Evolutionary conservation across 495 filamentous ascomycete genomes (phyloP).

Genomic region (Jackrogersella multiformis): DNA sequence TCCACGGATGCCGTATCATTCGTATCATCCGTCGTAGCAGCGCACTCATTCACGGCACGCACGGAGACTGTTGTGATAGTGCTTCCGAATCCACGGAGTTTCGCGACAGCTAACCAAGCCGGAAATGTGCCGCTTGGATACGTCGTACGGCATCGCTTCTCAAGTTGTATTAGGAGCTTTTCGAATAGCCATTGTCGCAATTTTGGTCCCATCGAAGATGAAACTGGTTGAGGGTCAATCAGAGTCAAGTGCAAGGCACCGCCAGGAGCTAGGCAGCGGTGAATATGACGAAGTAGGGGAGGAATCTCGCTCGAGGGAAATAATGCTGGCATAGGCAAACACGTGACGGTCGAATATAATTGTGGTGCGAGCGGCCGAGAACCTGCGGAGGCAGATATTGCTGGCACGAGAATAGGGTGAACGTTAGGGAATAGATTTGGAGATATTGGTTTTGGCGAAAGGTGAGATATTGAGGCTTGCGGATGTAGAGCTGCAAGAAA

Average conservation of each 20-base stretch:
- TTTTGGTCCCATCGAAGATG: constrained; percentile 54
- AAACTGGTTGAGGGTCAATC: constrained; percentile 57
- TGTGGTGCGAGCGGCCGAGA: constrained; percentile 48
- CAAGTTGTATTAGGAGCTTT: constrained; percentile 57
- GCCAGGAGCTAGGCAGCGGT: constrained; percentile 48
- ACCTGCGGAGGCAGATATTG: constrained; percentile 42
- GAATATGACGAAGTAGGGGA: constrained; percentile 49
- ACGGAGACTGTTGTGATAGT: constrained; percentile 50
- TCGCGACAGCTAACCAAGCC: constrained; percentile 53
- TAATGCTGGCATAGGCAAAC: constrained; percentile 50
- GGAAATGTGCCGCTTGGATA: constrained; percentile 56
- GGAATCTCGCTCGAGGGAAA: constrained; percentile 52
- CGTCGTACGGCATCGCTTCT: constrained; percentile 55
- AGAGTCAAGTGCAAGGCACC: constrained; percentile 57
- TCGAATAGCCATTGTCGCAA: constrained; percentile 59
- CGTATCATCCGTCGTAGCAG: constrained; percentile 14
- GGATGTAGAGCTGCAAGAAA: constrained; percentile 53
- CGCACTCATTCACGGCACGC: constrained; percentile 40
- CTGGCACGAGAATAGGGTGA: constrained; percentile 46
- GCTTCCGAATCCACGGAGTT: constrained; percentile 47
- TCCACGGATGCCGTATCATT: constrained; percentile 28
- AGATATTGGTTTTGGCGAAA: constrained; percentile 49
- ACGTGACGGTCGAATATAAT: constrained; percentile 48
- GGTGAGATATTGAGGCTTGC: constrained; percentile 44
- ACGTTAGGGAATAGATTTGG: constrained; percentile 51